Percentiles rank a stretch among this genome's conserved stretches.
phyloP scores from a whole-genome alignment of 192 early-diverging fungal genomes.

The Mortierella hygrophila region DNA sequence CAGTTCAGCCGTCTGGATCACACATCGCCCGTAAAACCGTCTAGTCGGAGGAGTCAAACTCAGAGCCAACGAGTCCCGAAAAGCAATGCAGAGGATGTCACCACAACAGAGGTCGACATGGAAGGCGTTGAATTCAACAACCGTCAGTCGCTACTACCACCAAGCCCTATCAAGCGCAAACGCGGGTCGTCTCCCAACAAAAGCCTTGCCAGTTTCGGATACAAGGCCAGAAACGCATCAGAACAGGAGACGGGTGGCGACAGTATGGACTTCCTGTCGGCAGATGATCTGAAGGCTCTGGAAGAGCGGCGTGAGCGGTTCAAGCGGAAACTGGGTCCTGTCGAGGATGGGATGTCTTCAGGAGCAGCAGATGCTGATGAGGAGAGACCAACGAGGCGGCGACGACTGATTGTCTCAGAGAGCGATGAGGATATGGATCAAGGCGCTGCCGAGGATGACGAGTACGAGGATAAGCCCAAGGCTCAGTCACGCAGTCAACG shows the following conservation, averaged over 20 bases:
- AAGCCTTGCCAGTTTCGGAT: conserved; percentile 10
- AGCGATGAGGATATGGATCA: conserved; percentile 28
- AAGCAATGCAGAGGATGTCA: neutral
- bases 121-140: neutral
- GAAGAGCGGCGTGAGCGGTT: conserved; percentile 16
- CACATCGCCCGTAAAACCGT: neutral
- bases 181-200: neutral
- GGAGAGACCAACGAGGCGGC: neutral
- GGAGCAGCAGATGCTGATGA: neutral
- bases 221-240: neutral
- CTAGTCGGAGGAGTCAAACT: neutral
- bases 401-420: conserved; percentile 21
- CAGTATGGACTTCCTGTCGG: neutral
- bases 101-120: neutral
- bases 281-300: neutral
- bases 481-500: neutral
- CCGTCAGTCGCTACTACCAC: neutral
- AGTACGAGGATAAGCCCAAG: neutral
- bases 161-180: neutral
- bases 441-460: neutral
- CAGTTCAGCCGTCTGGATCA: neutral
- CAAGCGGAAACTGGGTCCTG: conserved; percentile 25
- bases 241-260: neutral
- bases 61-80: neutral
- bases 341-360: neutral